Conservation (phyloP, 495 filamentous ascomycete species). For the Aspergillus sclerotiicarbonarius region DNA sequence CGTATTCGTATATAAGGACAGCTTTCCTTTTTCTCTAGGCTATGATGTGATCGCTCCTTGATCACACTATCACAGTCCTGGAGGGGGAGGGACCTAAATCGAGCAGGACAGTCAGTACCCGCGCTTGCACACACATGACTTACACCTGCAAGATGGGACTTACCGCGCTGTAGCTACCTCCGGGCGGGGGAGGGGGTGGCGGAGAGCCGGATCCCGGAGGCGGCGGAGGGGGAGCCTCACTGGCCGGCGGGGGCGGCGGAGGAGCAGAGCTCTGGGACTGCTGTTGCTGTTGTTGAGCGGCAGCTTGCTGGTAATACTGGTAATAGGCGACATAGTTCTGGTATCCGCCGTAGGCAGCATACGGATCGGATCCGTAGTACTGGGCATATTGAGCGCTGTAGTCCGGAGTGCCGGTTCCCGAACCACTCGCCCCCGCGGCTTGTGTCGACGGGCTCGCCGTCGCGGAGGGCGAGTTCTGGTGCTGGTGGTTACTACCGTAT, state of each 20-base stretch:
- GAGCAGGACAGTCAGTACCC: background rate
- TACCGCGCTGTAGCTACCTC: conserved; percentile 68
- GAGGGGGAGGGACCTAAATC: conserved; percentile 50
- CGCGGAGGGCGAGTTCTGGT: conserved; percentile 37
- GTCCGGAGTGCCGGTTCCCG: conserved; percentile 43
- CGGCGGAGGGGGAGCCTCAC: conserved; percentile 64
- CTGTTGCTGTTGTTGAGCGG: conserved; percentile 50
- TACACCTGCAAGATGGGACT: conserved; percentile 8
- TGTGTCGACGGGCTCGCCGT: conserved; percentile 37
- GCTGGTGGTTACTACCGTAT: conserved; percentile 40
- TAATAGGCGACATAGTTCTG: conserved; percentile 66
- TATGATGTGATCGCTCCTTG: background rate
- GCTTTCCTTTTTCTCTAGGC: background rate
- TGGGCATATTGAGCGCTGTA: conserved; percentile 84
- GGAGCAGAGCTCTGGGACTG: conserved; percentile 47
- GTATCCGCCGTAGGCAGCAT: conserved; percentile 90
- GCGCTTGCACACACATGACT: background rate
- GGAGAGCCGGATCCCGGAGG: conserved; percentile 63
- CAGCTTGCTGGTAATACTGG: conserved; percentile 67
- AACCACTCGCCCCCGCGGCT: conserved; percentile 31
- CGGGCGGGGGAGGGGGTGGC: conserved; percentile 63
- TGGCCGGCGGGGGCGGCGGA: conserved; percentile 59
- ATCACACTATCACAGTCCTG: conserved; percentile 40
- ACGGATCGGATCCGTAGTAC: conserved; percentile 81
- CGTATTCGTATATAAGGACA: background rate